phyloP scores from a whole-genome alignment of 1,284 basidiomycete species.

The Somion occarium region DNA sequence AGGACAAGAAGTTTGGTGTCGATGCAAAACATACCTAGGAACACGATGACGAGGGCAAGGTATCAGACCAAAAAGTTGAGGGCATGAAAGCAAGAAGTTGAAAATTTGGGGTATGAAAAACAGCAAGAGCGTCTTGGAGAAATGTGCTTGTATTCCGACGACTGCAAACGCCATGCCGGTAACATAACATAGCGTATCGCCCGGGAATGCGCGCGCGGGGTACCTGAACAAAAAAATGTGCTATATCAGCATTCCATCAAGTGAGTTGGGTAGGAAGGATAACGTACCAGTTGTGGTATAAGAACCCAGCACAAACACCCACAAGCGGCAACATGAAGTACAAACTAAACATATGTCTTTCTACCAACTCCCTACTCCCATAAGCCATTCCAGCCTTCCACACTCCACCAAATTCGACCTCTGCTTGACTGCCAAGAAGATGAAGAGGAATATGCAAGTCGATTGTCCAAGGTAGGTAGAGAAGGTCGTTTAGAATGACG shows the following conservation, averaged over 20 bases:
- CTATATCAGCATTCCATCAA: not conserved
- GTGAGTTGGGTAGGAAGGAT: constrained; percentile 2
- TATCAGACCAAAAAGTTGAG: constrained; percentile 92
- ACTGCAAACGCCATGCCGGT: constrained; percentile 97
- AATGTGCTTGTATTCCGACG: constrained; percentile 94
- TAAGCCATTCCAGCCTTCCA: constrained; percentile 82
- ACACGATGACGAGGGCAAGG: constrained; percentile 93
- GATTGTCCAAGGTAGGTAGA: constrained; percentile 85
- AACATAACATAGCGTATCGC: constrained; percentile 97
- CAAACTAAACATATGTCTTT: constrained; percentile 89
- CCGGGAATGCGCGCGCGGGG: constrained; percentile 91
- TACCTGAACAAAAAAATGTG: constrained; percentile 63
- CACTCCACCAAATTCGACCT: constrained; percentile 68
- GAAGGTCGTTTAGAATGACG: constrained; percentile 86
- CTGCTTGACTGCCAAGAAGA: constrained; percentile 58
- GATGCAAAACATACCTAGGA: constrained; percentile 57
- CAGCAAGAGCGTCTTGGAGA: constrained; percentile 92
- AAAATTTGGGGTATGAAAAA: constrained; percentile 99
- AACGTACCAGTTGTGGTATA: constrained; percentile 90
- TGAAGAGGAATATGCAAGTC: constrained; percentile 67
- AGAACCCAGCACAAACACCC: constrained; percentile 84
- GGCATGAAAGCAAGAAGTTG: constrained; percentile 94
- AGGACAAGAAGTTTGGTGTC: not conserved
- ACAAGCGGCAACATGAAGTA: constrained; percentile 96
- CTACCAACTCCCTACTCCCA: constrained; percentile 84